Evolutionary conservation across 2,329 filamentous ascomycete species (phyloP).

Genomic region (Ceratocystis papillata): DNA sequence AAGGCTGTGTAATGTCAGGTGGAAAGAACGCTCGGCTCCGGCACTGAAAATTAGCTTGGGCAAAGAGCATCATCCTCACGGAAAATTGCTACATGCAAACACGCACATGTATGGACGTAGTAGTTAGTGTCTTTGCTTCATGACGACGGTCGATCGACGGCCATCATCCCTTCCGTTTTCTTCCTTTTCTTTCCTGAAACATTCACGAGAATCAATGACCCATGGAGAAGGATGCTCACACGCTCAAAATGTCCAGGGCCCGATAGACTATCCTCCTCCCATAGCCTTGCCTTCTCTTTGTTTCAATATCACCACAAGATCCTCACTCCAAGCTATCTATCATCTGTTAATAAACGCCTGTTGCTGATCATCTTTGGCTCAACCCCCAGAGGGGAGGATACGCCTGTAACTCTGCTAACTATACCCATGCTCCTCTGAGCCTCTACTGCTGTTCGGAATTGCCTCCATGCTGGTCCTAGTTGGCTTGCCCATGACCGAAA

Average conservation of each 20-base stretch:
- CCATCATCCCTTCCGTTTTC: neutral
- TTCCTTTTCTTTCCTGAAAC: conserved; percentile 11
- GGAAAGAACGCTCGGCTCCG: neutral
- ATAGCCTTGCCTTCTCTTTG: neutral
- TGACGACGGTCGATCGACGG: conserved; percentile 3
- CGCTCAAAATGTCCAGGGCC: neutral
- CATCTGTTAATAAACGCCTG: neutral
- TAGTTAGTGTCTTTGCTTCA: neutral
- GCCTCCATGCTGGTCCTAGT: conserved; percentile 1
- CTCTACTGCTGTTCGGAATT: neutral
- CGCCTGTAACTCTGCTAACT: neutral
- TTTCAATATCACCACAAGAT: conserved; percentile 1
- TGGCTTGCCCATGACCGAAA: neutral
- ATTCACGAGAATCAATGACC: neutral
- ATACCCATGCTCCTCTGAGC: neutral
- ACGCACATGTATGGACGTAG: neutral
- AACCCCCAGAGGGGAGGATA: neutral
- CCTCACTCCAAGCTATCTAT: neutral
- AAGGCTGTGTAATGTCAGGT: neutral
- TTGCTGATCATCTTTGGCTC: neutral
- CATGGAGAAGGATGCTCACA: neutral
- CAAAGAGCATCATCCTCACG: no score
- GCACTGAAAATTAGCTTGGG: neutral
- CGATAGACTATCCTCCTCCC: no score
- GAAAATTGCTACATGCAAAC: neutral